Evolutionary conservation across 2,329 filamentous ascomycete species (phyloP), one percentile per base, ranked within the genome.

Genomic region (Clonostachys chloroleuca): DNA sequence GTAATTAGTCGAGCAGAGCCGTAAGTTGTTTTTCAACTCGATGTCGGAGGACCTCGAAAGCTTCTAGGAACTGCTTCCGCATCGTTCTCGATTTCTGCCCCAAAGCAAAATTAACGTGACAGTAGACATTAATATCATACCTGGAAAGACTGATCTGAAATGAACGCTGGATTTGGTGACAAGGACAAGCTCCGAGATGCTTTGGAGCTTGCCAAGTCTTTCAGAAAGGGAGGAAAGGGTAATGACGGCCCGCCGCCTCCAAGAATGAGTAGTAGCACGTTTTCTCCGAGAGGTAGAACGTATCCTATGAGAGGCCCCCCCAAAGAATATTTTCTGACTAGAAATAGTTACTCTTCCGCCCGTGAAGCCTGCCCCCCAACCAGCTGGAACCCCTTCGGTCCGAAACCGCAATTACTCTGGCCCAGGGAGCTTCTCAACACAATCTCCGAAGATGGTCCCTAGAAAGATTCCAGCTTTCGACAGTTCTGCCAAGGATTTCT

Each of bases 141-240:
- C 24, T 30, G 9, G 6, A 8, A 30, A 30, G 24, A 30, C 24
- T 30, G 24, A 10, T 4, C 42, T 13, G 18, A 33, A 33, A 45
- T 45, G 44, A 20, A 12, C 10, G 13, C 49, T 3, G 53, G 51
- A 1, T 65, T 51, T 33, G 52, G 52, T 9, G 57, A 66, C 18
- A 20, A 50, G 0, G 51, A 53, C 9, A 63, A 55, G 36, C 44
- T 66, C 3, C 51, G 49, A 13, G 63, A 52, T 10, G 64, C 64
- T 13, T 48, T 48, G 14, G 60, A 54, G 6, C 55, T 66, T 12
- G 55, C 55, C 2, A 39, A 43, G 3, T 54, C 51, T 37, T 66
- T 66, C 46, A 58, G 55, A 37, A 47, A 47, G 12, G 49, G 52
- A 14, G 47, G 36, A 8, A 39, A 39, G 36, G 24, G 24, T 10